These are phyloP conservation scores for Cladophialophora carrionii DNA, from an alignment of 2,329 filamentous ascomycete genomes.

Conservation along the genomic window DNA sequence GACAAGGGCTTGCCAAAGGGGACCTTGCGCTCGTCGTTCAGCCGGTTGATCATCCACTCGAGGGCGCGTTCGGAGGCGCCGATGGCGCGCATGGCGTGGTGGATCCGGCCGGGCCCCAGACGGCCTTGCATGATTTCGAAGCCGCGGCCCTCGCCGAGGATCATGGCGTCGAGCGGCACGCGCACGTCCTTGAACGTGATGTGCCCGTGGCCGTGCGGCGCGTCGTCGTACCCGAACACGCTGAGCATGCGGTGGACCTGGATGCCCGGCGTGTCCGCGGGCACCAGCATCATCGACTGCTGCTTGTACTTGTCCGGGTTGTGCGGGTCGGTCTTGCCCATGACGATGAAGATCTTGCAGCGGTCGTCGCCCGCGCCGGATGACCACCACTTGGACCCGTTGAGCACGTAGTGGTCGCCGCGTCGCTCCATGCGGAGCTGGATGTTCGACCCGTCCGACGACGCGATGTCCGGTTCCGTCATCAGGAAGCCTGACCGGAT, in stretches of 20 bases:
- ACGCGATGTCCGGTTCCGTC: slow-evolving; percentile 88
- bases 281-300: slow-evolving; percentile 90
- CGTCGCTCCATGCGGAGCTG: slow-evolving; percentile 79
- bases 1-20: slow-evolving; percentile 86
- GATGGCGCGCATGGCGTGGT: slow-evolving; percentile 95
- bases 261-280: slow-evolving; percentile 77
- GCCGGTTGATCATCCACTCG: slow-evolving; percentile 90
- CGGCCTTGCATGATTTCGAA: slow-evolving; percentile 99
- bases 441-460: slow-evolving; percentile 91
- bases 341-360: slow-evolving; percentile 92
- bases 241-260: slow-evolving; percentile 89
- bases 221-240: slow-evolving; percentile 96
- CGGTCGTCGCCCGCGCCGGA: slow-evolving; percentile 90
- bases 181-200: slow-evolving; percentile 87
- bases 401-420: slow-evolving; percentile 86
- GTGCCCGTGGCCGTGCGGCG: slow-evolving; percentile 94
- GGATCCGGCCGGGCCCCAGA: slow-evolving; percentile 91
- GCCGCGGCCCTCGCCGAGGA: slow-evolving; percentile 88
- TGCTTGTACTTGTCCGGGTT: slow-evolving; percentile 81
- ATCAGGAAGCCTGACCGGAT: slow-evolving; percentile 91
- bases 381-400: slow-evolving; percentile 99
- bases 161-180: slow-evolving; percentile 77
- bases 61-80: slow-evolving; percentile 88
- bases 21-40: slow-evolving; percentile 89
- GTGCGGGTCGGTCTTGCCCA: slow-evolving; percentile 84